Evolutionary conservation across 352 stramenopile genomes (phyloP).

Genomic region (Pythium phragmitis): DNA sequence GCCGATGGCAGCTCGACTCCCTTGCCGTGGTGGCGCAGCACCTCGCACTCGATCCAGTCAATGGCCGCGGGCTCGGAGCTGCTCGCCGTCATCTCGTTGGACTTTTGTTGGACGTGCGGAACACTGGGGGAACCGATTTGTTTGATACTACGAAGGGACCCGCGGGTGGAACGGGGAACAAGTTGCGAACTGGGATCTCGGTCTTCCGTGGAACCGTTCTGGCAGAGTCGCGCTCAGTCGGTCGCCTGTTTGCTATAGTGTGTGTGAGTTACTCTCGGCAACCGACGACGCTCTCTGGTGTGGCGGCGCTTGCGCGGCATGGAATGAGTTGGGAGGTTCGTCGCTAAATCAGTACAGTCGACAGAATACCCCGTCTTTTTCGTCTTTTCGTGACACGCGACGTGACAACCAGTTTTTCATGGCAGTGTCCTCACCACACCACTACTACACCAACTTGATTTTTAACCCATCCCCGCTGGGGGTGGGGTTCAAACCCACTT

Average conservation of each 20-base stretch:
- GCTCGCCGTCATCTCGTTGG: conserved; percentile 19
- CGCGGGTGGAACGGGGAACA: not conserved
- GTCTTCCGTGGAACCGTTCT: conserved; percentile 17
- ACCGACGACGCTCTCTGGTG: conserved; percentile 9
- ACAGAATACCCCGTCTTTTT: conserved; percentile 4
- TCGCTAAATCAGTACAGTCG: conserved; percentile 24
- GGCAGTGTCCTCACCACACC: conserved; percentile 13
- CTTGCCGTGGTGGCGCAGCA: conserved; percentile 35
- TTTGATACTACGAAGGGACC: not conserved
- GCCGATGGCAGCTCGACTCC: conserved; percentile 31
- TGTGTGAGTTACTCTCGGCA: conserved; percentile 7
- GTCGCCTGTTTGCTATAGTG: conserved; percentile 6
- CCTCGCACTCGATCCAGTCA: conserved; percentile 62
- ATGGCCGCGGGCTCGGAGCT: conserved; percentile 29
- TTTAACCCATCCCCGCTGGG: not conserved
- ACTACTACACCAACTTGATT: conserved; percentile 8
- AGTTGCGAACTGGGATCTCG: conserved; percentile 20
- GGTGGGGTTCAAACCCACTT: not conserved
- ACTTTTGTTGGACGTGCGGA: not conserved
- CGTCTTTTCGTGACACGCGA: not conserved
- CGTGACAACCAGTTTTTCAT: not conserved
- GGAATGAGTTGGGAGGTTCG: not conserved
- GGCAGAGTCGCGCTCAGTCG: not conserved
- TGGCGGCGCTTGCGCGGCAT: not conserved
- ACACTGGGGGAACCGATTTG: too few species aligned